Evolutionary conservation across 768 basidiomycete species (phyloP).

Genomic region (Russula olivacea): DNA sequence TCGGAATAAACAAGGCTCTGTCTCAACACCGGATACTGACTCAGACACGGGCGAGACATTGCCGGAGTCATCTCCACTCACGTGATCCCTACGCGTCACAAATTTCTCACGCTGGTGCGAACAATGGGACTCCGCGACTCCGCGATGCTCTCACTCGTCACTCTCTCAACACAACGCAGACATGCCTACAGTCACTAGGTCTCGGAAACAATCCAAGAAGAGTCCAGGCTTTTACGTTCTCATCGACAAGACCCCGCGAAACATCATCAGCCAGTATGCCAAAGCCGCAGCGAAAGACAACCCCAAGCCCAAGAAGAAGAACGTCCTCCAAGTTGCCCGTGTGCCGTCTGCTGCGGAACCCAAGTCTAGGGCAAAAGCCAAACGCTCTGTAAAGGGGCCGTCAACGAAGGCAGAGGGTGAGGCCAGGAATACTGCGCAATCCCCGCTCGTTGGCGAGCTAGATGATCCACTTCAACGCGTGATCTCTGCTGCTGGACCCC

Average conservation of each 20-base stretch:
- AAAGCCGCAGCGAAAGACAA: background rate
- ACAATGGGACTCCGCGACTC: background rate
- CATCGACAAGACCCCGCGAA: conserved; percentile 25
- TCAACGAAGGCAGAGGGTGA: background rate
- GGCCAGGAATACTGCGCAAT: background rate
- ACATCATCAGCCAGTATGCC: background rate
- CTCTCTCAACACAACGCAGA: background rate
- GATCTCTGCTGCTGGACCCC: background rate
- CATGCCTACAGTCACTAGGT: conserved; percentile 17
- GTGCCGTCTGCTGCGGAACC: background rate
- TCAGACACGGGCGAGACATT: background rate
- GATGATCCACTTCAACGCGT: conserved; percentile 1
- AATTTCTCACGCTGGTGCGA: background rate
- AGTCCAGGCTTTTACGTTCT: conserved; percentile 14
- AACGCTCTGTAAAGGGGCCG: background rate
- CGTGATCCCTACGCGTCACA: conserved; percentile 4
- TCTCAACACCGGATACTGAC: background rate
- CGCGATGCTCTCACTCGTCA: background rate
- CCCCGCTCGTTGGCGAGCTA: background rate
- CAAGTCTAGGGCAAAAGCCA: conserved; percentile 16
- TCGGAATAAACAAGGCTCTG: background rate
- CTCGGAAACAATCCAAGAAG: conserved; percentile 3
- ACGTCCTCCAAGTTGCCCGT: background rate
- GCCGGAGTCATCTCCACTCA: background rate
- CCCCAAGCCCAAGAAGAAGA: conserved; percentile 11